Evolutionary conservation across 805 yeast genomes (phyloP).

Genomic region (Kockiozyma suomiensis): DNA sequence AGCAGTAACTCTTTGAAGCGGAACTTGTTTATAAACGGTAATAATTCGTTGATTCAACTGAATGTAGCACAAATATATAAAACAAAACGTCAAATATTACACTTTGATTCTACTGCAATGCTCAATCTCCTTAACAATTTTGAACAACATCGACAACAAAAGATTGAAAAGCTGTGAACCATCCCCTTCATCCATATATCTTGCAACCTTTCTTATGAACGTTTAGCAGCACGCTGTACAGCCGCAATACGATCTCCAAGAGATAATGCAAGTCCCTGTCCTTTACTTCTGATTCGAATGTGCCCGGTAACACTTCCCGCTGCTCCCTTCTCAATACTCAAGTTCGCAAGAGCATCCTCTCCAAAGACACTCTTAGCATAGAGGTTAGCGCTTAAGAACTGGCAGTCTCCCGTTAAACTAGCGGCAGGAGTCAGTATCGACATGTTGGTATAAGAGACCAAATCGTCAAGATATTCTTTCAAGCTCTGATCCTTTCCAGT

Average conservation of each 20-base stretch:
- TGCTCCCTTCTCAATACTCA: slow-evolving; percentile 82
- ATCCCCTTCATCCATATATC: no score
- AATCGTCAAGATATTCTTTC: slow-evolving; percentile 73
- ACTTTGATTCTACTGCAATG: not conserved
- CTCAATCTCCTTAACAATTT: not conserved
- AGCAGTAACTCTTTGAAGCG: no score
- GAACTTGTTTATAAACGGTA: no score
- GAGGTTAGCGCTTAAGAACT: slow-evolving; percentile 89
- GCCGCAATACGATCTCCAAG: slow-evolving; percentile 93
- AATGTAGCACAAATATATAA: not conserved
- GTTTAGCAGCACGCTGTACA: slow-evolving; percentile 20
- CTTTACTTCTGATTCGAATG: slow-evolving; percentile 94
- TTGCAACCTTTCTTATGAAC: not conserved
- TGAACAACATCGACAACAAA: no score
- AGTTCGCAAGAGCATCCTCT: slow-evolving; percentile 94
- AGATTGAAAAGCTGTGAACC: no score
- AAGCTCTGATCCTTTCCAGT: slow-evolving; percentile 67
- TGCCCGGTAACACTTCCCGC: slow-evolving; percentile 85
- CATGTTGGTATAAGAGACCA: slow-evolving; percentile 88
- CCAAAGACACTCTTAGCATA: slow-evolving; percentile 93
- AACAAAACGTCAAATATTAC: not conserved
- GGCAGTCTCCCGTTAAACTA: slow-evolving; percentile 65
- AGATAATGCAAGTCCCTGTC: slow-evolving; percentile 94
- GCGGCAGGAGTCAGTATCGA: slow-evolving; percentile 90
- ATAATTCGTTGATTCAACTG: not conserved